Evolutionary conservation across 768 basidiomycete species (phyloP), one percentile per base, ranked within the genome.

Genomic region (Infundibulicybe gibba): DNA sequence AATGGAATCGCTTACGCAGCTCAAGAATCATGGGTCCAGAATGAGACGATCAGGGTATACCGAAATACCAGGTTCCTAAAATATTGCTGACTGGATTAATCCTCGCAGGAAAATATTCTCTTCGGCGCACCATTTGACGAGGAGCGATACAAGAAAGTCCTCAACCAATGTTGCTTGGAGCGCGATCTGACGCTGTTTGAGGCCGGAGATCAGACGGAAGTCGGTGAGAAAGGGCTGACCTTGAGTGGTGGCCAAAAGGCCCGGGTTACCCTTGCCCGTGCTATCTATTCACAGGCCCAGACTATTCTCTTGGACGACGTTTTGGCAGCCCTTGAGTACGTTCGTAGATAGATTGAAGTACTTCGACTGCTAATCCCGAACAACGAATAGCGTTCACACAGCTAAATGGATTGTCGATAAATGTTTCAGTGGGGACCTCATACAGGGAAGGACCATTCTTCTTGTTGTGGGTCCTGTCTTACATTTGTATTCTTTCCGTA

Each of bases 21-120:
- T 3, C 90, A 94, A 60, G 88, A 91, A 58, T 81, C 86, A 3
- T 94, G 89, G 89, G 82, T 91, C 2, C 79, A 84, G 61, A 91
- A 90, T 52, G 86, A 85, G 48, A 89, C 86, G 0, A 87, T 90
- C 44, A 71, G 67, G 59, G 83, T 81, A 25, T 17, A 38, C 35
- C 16, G 5, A 1, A 2, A 14, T 6, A 5, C 17, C 30, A 17
- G 16, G 21, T 14, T 12, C 21, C 11, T 17, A 17, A 14, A 21
- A 9, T 14, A 13, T 19, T 45, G 16, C 13, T 19, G 2, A 9
- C 16, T 38, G 30, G 13, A 16, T 21, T 8, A 25, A 39, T 30
- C 40, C 49, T 17, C 17, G 12, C 53, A 79, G 63, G 85, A 90
- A 37, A 95, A 94, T 57, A 87, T 95, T 49, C 64, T 88, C n/a